Base-by-base conservation (phyloP, 2,329 filamentous ascomycete genomes). In the Epichloe scottii region DNA sequence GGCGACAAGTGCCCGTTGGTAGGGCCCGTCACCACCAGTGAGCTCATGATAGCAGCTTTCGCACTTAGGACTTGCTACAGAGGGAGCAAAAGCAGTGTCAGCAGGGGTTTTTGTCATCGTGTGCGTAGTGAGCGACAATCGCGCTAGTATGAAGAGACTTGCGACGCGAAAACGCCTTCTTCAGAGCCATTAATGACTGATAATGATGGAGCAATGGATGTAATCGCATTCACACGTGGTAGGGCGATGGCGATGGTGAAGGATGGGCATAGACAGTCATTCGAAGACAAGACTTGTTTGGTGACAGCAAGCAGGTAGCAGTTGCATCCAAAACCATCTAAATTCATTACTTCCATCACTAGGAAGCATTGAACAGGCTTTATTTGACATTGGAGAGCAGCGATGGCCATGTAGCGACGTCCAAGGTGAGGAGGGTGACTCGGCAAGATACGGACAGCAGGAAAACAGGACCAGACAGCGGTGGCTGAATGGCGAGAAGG, bases 1-100 rank as follows among this genome's bases (percentile, higher is more conserved):
- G 79, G 76, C 63, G 79, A 78, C 60, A 73, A 64, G 67, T 83
- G 78, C 63, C 84, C 85, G 69, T 89, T 87, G 62, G 77, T 74
- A 63, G 81, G 74, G 69, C 79, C 75, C 59, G 71, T 69, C 68
- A 81, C 74, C 61, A 76, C 73, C 64, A 79, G 76, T 69, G 75
- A 76, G 71, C 79, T 79, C 74, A 84, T 81, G 65, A 74, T 77
- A 71, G 74, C 75, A 68, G 74, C 74, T 71, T 78, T 76, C 70
- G 74, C 71, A 74, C 77, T 74, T 65, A 75, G 77, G 81, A 76
- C 76, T 61, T 65, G 62, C 65, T 69, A 54, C 51, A 58, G 58
- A 63, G 62, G 58, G 60, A 61, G 59, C 57, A 56, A 64, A 60
- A 61, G 59, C 57, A 57, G 64, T 59, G 61, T 69, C 63, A 70